These are phyloP conservation scores for Blastocystis sp. DNA, from an alignment of 352 stramenopile genomes.

Conservation along the genomic window DNA sequence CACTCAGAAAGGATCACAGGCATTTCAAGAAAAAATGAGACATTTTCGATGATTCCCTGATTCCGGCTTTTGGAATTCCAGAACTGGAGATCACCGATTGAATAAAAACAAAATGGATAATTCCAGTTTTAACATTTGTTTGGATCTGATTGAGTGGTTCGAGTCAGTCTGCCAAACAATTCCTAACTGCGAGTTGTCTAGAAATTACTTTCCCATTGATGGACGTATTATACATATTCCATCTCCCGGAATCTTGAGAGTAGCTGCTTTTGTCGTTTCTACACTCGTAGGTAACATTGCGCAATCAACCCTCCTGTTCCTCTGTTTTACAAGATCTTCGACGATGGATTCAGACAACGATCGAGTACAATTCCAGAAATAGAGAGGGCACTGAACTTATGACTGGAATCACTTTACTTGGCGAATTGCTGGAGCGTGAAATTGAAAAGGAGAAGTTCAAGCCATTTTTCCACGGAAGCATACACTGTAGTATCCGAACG, in stretches of 20 bases:
- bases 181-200: constrained; percentile 14
- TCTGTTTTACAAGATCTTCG: constrained; percentile 1
- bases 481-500: constrained; percentile 25
- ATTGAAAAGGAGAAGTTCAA: constrained; percentile 33
- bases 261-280: neutral
- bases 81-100: neutral
- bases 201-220: constrained; percentile 20
- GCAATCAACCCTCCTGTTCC: neutral
- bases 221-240: neutral
- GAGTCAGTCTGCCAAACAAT: constrained; percentile 31
- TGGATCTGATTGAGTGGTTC: constrained; percentile 47
- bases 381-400: neutral
- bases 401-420: neutral
- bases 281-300: neutral
- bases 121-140: constrained; percentile 9
- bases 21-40: constrained; percentile 55
- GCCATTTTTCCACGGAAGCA: neutral
- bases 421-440: constrained; percentile 19
- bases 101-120: constrained; percentile 9
- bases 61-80: neutral
- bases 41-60: neutral
- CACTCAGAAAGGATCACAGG: constrained; percentile 49
- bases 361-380: neutral
- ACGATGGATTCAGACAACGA: neutral
- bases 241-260: neutral